These are phyloP conservation scores for Taphrina deformans DNA, from an alignment of 1,139 yeast species.

Conservation along the genomic window DNA sequence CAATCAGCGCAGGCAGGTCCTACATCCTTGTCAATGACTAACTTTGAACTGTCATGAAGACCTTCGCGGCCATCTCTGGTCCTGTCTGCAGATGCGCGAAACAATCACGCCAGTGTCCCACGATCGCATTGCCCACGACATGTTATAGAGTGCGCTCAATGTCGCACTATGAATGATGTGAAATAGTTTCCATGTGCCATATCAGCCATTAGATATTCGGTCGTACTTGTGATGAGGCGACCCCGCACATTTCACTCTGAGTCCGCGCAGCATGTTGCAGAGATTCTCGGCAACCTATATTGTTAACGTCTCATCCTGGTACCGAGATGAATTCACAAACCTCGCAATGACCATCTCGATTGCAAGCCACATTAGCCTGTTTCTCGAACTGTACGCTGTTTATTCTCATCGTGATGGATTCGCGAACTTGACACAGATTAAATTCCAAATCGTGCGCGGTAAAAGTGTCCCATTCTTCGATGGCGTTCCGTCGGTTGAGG, in stretches of 20 bases:
- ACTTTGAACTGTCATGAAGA: no score
- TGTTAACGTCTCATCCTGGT: neutral
- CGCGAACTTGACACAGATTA: conserved; percentile 5
- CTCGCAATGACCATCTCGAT: conserved; percentile 1
- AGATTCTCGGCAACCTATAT: neutral
- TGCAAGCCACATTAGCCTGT: neutral
- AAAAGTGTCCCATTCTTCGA: conserved; percentile 1
- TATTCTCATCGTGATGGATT: neutral
- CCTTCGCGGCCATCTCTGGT: no score
- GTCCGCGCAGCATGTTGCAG: neutral
- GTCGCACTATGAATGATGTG: no score
- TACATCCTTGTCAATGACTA: no score
- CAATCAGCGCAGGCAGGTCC: no score
- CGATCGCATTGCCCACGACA: no score
- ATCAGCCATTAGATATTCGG: neutral
- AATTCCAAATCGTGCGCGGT: conserved; percentile 11
- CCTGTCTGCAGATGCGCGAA: no score
- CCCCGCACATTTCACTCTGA: neutral
- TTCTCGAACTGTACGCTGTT: conserved; percentile 7
- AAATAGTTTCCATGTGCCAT: no score
- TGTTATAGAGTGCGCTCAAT: no score
- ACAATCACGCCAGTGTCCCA: no score
- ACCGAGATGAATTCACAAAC: neutral
- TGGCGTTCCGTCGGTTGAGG: conserved; percentile 2
- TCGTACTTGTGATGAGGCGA: neutral